Conservation (phyloP, 768 basidiomycete genomes). For the Tricholoma saponaceum region DNA sequence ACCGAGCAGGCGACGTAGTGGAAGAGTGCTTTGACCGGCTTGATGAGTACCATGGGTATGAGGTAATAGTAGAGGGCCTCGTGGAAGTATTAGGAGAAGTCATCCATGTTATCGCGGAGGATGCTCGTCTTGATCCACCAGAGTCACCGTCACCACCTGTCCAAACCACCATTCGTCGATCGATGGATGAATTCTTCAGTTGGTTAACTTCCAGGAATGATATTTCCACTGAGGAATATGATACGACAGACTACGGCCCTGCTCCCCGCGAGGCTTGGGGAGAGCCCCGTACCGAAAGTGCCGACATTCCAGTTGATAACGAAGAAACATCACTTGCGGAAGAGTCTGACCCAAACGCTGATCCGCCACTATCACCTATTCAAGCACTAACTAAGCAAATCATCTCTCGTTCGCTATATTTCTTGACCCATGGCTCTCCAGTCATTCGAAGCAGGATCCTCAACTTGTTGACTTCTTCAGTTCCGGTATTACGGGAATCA, state of each 20-base stretch:
- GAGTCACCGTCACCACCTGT: slow-evolving; percentile 4
- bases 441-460: slow-evolving; percentile 84
- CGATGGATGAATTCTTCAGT: slow-evolving; percentile 50
- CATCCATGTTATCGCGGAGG: slow-evolving; percentile 67
- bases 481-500: slow-evolving; percentile 67
- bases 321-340: slow-evolving; percentile 18
- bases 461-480: slow-evolving; percentile 65
- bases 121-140: slow-evolving; percentile 22
- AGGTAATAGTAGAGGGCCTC: slow-evolving; percentile 78
- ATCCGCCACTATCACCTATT: slow-evolving; percentile 57
- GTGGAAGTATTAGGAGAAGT: slow-evolving; percentile 86
- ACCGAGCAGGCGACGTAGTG: slow-evolving; percentile 88
- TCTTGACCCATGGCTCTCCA: slow-evolving; percentile 87
- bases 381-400: slow-evolving; percentile 83
- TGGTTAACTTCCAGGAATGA: slow-evolving; percentile 61
- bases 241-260: slow-evolving; percentile 51
- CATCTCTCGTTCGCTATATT: slow-evolving; percentile 80
- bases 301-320: slow-evolving; percentile 11
- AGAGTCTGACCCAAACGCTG: slow-evolving; percentile 36
- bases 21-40: slow-evolving; percentile 97
- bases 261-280: slow-evolving; percentile 61
- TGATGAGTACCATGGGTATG: slow-evolving; percentile 95
- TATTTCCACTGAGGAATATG: slow-evolving; percentile 26
- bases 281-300: slow-evolving; percentile 14
- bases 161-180: slow-evolving; percentile 9